Evolutionary conservation across 805 yeast species (phyloP).

Genomic region (Naumovozyma dairenensis): DNA sequence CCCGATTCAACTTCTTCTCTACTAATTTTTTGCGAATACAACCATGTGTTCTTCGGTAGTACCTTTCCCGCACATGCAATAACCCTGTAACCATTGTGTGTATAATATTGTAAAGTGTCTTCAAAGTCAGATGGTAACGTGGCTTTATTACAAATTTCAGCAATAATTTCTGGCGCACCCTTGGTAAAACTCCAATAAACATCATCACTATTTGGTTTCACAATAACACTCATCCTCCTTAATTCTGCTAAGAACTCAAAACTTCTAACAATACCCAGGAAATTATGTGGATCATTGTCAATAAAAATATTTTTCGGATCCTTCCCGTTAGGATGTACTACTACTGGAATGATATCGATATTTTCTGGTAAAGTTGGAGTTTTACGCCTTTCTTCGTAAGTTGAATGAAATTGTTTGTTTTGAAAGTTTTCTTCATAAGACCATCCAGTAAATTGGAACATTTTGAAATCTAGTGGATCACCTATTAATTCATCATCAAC

Average conservation of each 20-base stretch:
- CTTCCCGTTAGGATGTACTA: slow-evolving; percentile 35
- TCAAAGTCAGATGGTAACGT: slow-evolving; percentile 69
- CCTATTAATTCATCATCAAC: slow-evolving; percentile 80
- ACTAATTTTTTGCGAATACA: slow-evolving; percentile 38
- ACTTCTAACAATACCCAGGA: slow-evolving; percentile 40
- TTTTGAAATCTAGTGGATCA: slow-evolving; percentile 86
- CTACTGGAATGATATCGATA: slow-evolving; percentile 37
- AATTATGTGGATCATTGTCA: slow-evolving; percentile 28
- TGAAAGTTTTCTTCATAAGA: slow-evolving; percentile 56
- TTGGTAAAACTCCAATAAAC: slow-evolving; percentile 56
- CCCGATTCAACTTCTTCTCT: slow-evolving; percentile 64
- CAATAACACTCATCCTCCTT: slow-evolving; percentile 84
- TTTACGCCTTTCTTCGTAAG: slow-evolving; percentile 32
- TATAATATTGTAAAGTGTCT: slow-evolving; percentile 67
- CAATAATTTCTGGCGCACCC: slow-evolving; percentile 96
- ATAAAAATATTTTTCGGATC: slow-evolving; percentile 28
- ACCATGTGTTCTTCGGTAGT: slow-evolving; percentile 36
- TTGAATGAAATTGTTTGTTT: slow-evolving; percentile 29
- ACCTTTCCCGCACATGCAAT: slow-evolving; percentile 82
- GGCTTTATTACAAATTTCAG: slow-evolving; percentile 60
- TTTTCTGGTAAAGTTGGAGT: slow-evolving; percentile 35
- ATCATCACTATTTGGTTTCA: slow-evolving; percentile 36
- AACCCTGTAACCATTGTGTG: slow-evolving; percentile 90
- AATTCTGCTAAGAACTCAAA: slow-evolving; percentile 80
- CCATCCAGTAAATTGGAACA: slow-evolving; percentile 88